Conservation (phyloP, 108 stramenopile species). For the Nannochloropsis gaditana region DNA sequence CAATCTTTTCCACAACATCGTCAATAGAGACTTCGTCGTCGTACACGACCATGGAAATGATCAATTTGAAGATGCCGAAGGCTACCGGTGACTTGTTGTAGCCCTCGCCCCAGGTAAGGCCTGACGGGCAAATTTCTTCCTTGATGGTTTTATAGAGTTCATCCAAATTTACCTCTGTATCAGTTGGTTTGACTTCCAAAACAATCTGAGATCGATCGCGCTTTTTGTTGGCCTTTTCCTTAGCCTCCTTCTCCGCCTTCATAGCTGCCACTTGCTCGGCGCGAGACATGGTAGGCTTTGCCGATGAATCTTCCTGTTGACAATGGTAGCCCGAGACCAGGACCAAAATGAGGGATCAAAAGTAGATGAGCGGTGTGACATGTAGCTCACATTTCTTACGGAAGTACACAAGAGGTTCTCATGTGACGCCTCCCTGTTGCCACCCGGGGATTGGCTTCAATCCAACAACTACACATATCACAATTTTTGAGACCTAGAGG, state of each 20-base stretch:
- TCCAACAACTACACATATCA: too few relatives aligned
- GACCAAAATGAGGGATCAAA: too few relatives aligned
- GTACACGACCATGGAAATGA: conserved; percentile 56
- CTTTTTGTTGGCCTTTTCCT: not conserved
- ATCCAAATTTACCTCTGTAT: conserved; percentile 57
- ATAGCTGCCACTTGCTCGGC: conserved; percentile 14
- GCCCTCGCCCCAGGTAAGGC: conserved; percentile 57
- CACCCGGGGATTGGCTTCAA: too few relatives aligned
- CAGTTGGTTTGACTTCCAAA: conserved; percentile 59
- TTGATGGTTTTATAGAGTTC: conserved; percentile 53
- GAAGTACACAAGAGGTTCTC: too few relatives aligned
- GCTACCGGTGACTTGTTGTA: conserved; percentile 58
- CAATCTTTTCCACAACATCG: conserved; percentile 35
- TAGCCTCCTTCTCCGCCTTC: conserved; percentile 14
- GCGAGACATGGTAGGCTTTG: not conserved
- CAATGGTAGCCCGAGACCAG: too few relatives aligned
- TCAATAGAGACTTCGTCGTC: conserved; percentile 48
- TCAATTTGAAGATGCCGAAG: conserved; percentile 60
- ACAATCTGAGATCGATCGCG: conserved; percentile 53
- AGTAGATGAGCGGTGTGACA: too few relatives aligned
- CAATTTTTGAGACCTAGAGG: too few relatives aligned
- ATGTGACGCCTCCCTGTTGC: too few relatives aligned
- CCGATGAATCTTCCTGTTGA: not conserved
- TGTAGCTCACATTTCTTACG: too few relatives aligned
- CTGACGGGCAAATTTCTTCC: conserved; percentile 45